Conservation (phyloP, 257 asterid genomes). For the Rehmannia glutinosa region DNA sequence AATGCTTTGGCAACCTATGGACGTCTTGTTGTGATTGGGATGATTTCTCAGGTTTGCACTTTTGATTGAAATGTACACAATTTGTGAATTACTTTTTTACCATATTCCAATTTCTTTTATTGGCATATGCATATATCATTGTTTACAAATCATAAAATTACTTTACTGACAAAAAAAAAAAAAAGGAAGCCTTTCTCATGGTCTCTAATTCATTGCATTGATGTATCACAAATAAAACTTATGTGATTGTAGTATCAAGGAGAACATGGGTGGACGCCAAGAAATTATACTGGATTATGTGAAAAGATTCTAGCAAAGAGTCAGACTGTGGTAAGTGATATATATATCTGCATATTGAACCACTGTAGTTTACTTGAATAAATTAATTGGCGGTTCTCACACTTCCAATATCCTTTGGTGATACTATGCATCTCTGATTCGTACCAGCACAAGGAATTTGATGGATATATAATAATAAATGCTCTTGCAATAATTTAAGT, state of each 20-base stretch:
- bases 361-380: background rate
- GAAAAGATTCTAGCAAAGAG: slow-evolving; percentile 90
- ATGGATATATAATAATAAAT: background rate
- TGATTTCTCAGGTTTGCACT: slow-evolving; percentile 82
- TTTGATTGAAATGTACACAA: slow-evolving; percentile 1
- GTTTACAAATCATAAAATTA: background rate
- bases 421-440: too few species aligned
- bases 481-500: background rate
- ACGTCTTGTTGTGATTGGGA: slow-evolving; percentile 87
- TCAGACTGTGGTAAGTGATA: slow-evolving; percentile 79
- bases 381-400: background rate
- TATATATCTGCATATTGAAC: slow-evolving; percentile 3
- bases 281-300: slow-evolving; percentile 72
- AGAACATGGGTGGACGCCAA: slow-evolving; percentile 86
- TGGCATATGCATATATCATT: background rate
- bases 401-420: background rate
- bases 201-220: slow-evolving; percentile 11
- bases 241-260: slow-evolving; percentile 81
- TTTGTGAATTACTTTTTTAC: background rate
- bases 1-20: slow-evolving; percentile 87
- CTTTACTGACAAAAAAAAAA: background rate
- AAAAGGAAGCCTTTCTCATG: background rate
- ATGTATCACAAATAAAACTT: slow-evolving; percentile 10
- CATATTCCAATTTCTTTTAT: too few species aligned
- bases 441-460: background rate